Evolutionary conservation across 345 rosid genomes (phyloP).

Genomic region (Rhodomyrtus tomentosa): DNA sequence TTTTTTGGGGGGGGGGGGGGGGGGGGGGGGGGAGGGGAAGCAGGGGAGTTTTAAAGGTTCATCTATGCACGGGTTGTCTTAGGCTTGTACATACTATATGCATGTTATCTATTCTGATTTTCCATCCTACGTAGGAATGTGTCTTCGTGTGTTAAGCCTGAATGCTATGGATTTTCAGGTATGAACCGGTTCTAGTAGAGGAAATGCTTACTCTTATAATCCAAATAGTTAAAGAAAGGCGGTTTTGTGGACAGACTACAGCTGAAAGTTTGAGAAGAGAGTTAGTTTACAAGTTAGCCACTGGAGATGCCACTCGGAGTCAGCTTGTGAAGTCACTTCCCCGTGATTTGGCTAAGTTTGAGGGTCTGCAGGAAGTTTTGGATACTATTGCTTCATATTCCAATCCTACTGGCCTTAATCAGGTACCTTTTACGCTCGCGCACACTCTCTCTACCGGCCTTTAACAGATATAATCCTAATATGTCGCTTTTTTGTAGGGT

Average conservation of each 20-base stretch:
- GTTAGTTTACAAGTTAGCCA: slow-evolving; percentile 68
- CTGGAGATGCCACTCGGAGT: slow-evolving; percentile 92
- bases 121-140: background rate
- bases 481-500: slow-evolving; percentile 32
- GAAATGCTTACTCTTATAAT: slow-evolving; percentile 84
- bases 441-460: background rate
- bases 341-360: slow-evolving; percentile 70
- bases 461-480: background rate
- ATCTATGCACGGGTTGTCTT: background rate
- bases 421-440: slow-evolving; percentile 36
- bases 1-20: background rate
- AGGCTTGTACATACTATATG: background rate
- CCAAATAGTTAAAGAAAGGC: slow-evolving; percentile 87
- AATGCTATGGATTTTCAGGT: slow-evolving; percentile 34
- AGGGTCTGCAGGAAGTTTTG: slow-evolving; percentile 67
- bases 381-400: slow-evolving; percentile 59
- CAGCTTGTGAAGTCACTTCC: slow-evolving; percentile 79
- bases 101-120: background rate
- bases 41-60: background rate
- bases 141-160: background rate
- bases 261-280: slow-evolving; percentile 85
- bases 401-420: slow-evolving; percentile 84
- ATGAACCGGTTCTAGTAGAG: slow-evolving; percentile 68
- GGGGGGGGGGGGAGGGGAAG: background rate
- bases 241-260: slow-evolving; percentile 63